Evolutionary conservation across 2,329 filamentous ascomycete species (phyloP).

Genomic region (Cordyceps fumosorosea): DNA sequence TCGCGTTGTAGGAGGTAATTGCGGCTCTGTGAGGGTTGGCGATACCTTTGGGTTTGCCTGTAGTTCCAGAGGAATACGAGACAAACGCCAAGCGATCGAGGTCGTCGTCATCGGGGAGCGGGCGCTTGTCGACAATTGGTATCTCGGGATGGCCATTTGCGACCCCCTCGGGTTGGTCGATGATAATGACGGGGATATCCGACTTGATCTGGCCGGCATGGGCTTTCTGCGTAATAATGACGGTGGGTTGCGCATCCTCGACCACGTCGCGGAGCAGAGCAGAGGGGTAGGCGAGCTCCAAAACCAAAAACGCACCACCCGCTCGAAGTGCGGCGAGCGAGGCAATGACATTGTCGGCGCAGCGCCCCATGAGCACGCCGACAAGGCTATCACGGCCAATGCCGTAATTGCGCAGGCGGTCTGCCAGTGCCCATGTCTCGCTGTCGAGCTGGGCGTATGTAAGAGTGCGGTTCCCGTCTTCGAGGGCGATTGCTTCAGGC

Average conservation of each 20-base stretch:
- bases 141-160: conserved; percentile 20
- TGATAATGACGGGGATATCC: conserved; percentile 55
- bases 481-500: conserved; percentile 63
- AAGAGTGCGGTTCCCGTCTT: conserved; percentile 60
- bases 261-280: conserved; percentile 69
- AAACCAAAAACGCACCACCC: conserved; percentile 72
- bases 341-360: conserved; percentile 72
- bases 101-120: conserved; percentile 57
- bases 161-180: conserved; percentile 44
- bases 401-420: conserved; percentile 57
- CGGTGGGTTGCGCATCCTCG: conserved; percentile 64
- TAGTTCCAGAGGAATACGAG: conserved; percentile 74
- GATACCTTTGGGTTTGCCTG: conserved; percentile 75
- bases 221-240: conserved; percentile 61
- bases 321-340: conserved; percentile 72
- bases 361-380: conserved; percentile 67
- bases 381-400: conserved; percentile 69
- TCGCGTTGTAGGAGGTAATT: conserved; percentile 65
- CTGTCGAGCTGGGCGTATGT: conserved; percentile 68
- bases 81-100: conserved; percentile 71
- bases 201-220: conserved; percentile 61
- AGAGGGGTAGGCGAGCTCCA: conserved; percentile 72
- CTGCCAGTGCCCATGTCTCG: conserved; percentile 58
- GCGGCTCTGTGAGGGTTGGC: conserved; percentile 71
- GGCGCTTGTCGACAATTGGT: conserved; percentile 34